phyloP scores from a whole-genome alignment of 1,139 yeast species.

The Kodamaea anthophila region DNA sequence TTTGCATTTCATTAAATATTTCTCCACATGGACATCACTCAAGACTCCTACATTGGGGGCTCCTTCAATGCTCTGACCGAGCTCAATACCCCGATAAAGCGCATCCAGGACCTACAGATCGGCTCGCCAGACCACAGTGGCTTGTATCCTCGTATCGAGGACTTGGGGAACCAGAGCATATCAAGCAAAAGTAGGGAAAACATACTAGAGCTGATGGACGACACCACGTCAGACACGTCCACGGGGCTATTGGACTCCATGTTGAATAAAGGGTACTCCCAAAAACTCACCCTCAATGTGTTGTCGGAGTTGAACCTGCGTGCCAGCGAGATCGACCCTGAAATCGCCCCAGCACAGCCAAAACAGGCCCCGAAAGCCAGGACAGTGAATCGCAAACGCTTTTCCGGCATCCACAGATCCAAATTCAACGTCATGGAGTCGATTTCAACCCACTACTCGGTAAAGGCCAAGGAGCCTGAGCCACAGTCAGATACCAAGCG shows the following conservation, averaged over 20 bases:
- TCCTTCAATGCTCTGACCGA: slow-evolving; percentile 11
- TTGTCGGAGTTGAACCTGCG: slow-evolving; percentile 34
- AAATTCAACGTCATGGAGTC: slow-evolving; percentile 38
- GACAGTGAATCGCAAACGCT: slow-evolving; percentile 21
- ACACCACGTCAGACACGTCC: not conserved
- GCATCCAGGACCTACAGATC: slow-evolving; percentile 28
- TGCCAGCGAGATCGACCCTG: slow-evolving; percentile 24
- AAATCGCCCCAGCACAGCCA: not conserved
- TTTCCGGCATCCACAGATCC: slow-evolving; percentile 28
- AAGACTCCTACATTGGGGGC: slow-evolving; percentile 1
- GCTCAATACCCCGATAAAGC: slow-evolving; percentile 38
- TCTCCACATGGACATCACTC: slow-evolving; percentile 1
- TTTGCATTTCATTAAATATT: slow-evolving; percentile 1
- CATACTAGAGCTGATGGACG: slow-evolving; percentile 2
- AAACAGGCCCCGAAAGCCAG: slow-evolving; percentile 14
- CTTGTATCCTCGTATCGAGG: slow-evolving; percentile 5
- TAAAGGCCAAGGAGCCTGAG: slow-evolving; percentile 4
- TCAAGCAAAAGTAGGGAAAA: slow-evolving; percentile 1
- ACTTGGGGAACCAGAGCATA: slow-evolving; percentile 1
- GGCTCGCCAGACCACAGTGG: slow-evolving; percentile 15
- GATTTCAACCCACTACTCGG: slow-evolving; percentile 37
- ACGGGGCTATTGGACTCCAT: slow-evolving; percentile 13
- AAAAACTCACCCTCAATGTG: slow-evolving; percentile 35
- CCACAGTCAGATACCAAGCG: slow-evolving; percentile 14
- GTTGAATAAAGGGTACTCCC: slow-evolving; percentile 38